Evolutionary conservation across 2,329 filamentous ascomycete genomes (phyloP).

Genomic region (Penicillium olsonii): DNA sequence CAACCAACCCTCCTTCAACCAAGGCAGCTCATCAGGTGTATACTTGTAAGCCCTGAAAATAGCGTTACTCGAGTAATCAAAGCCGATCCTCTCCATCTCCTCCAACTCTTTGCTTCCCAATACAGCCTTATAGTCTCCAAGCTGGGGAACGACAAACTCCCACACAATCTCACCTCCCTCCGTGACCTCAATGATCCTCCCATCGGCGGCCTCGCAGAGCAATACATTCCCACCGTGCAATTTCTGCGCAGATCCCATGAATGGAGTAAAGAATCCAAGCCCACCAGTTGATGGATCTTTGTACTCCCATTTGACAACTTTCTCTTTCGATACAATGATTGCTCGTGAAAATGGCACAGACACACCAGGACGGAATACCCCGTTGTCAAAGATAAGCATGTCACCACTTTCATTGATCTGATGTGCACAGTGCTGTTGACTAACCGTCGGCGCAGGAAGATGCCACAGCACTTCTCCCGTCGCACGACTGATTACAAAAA

Average conservation of each 20-base stretch:
- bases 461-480: conserved; percentile 48
- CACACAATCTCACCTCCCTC: conserved; percentile 43
- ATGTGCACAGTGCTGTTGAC: conserved; percentile 49
- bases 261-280: conserved; percentile 48
- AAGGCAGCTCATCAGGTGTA: conserved; percentile 43
- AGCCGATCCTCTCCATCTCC: conserved; percentile 41
- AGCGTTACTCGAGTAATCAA: conserved; percentile 46
- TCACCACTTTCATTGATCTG: conserved; percentile 43
- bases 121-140: conserved; percentile 40
- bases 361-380: conserved; percentile 43
- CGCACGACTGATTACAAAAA: conserved; percentile 45
- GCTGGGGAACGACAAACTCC: conserved; percentile 48
- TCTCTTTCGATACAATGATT: conserved; percentile 43
- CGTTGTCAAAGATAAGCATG: conserved; percentile 52
- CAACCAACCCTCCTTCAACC: conserved; percentile 28
- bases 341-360: conserved; percentile 47
- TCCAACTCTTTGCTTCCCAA: conserved; percentile 21
- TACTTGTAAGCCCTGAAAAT: conserved; percentile 50
- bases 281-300: conserved; percentile 38
- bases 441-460: conserved; percentile 41
- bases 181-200: conserved; percentile 50
- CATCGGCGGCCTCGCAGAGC: conserved; percentile 47
- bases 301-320: conserved; percentile 49
- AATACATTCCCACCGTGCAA: conserved; percentile 46
- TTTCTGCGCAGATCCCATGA: conserved; percentile 51